Base-by-base conservation (phyloP, 805 yeast genomes). In the Teunomyces gatunensis region DNA sequence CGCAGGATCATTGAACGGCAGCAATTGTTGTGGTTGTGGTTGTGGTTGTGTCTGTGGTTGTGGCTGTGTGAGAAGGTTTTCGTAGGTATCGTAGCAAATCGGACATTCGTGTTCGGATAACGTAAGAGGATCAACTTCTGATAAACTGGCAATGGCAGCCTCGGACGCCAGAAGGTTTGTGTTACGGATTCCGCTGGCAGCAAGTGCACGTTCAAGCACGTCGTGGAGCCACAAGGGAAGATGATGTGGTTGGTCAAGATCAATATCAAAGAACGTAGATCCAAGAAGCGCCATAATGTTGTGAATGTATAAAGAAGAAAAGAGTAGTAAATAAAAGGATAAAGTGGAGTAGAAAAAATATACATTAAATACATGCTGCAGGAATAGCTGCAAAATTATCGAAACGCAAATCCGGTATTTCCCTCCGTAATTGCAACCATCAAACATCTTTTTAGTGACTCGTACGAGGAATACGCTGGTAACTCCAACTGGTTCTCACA, bases 401-500 rank as follows among this genome's bases (percentile, higher is more conserved):
- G 95, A 62, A 89, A 78, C 9, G 97, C 98, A 71, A 94, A 94
- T 3, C 98, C 98, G 73, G 89, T 97, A 59, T 87, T 85, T 17
- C 98, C 98, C 66, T 94, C 99, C 20, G 89, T 87, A 13, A 94
- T 81, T 0, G 99, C 97, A 54, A 87, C 63, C 53, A 90, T 68
- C 52, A 94, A 65, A 0, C 94, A 83, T 2, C 89, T 85, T 52
- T 97, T 79, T 44, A 94, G 74, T 18, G 87, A 83, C 47, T 89
- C 96, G 63, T 92, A 94, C 6, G 87, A 81, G 45, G 86, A 95
- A 67, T 94, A 94, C 21, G 89, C 92, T 0, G 99, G 99, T 45
- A 94, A 69, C 62, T 89, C 96, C 48, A 94, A 76, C 68, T 92
- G 98, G 68, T 94, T 94, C 74, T 91, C 92, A 67, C 99, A 94